Conservation (phyloP, 768 basidiomycete species). For the Lactifluus hygrophoroides region DNA sequence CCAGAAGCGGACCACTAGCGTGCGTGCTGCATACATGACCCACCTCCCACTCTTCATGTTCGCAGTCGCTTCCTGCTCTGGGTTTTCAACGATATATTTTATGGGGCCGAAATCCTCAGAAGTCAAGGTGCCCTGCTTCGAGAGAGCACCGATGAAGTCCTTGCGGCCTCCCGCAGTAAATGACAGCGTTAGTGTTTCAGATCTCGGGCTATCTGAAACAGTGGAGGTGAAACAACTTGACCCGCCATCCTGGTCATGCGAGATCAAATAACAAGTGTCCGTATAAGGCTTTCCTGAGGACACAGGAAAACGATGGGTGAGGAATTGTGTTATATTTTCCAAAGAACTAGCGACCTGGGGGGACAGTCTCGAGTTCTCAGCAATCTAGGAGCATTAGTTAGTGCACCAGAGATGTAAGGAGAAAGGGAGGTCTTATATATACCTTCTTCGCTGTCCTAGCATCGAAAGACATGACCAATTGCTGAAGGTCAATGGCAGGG, state of each 20-base stretch:
- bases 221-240: slow-evolving; percentile 36
- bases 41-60: slow-evolving; percentile 79
- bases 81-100: slow-evolving; percentile 43
- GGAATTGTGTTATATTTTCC: slow-evolving; percentile 42
- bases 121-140: slow-evolving; percentile 25
- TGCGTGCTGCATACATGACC: slow-evolving; percentile 79
- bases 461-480: slow-evolving; percentile 55
- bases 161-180: slow-evolving; percentile 44
- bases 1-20: slow-evolving; percentile 76
- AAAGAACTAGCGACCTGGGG: slow-evolving; percentile 38
- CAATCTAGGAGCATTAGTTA: slow-evolving; percentile 3
- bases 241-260: slow-evolving; percentile 16
- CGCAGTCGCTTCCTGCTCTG: slow-evolving; percentile 44
- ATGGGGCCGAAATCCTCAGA: slow-evolving; percentile 33
- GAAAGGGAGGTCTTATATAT: slow-evolving; percentile 8
- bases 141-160: slow-evolving; percentile 39
- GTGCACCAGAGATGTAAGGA: background rate
- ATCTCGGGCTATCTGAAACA: slow-evolving; percentile 29
- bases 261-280: slow-evolving; percentile 40
- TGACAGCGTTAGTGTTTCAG: slow-evolving; percentile 40
- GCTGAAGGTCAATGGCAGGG: slow-evolving; percentile 59
- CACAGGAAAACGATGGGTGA: slow-evolving; percentile 34
- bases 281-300: slow-evolving; percentile 40
- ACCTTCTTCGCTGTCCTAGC: slow-evolving; percentile 30
- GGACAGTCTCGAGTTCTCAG: slow-evolving; percentile 14